These are phyloP conservation scores for Thraustotheca clavata DNA, from an alignment of 352 stramenopile genomes.

Conservation along the genomic window DNA sequence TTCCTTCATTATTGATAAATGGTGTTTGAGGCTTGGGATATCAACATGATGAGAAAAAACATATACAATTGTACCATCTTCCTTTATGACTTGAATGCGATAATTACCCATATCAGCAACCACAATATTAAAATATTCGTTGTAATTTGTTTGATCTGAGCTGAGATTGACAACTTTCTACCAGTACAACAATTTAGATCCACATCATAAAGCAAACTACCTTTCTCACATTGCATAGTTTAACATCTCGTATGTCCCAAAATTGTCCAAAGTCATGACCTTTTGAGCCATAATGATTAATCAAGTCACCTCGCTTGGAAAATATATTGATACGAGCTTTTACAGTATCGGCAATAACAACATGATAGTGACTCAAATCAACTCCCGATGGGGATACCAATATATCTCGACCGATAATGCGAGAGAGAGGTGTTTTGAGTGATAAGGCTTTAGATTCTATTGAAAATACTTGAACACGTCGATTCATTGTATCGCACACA, in stretches of 20 bases:
- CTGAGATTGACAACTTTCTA: slow-evolving; percentile 35
- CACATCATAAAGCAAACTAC: neutral
- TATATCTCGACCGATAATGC: neutral
- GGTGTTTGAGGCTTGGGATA: neutral
- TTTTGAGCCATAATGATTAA: slow-evolving; percentile 36
- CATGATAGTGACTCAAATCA: slow-evolving; percentile 60
- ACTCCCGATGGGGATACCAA: slow-evolving; percentile 22
- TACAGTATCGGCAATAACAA: slow-evolving; percentile 47
- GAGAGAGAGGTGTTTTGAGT: neutral
- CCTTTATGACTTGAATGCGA: slow-evolving; percentile 58
- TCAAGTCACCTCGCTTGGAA: slow-evolving; percentile 47
- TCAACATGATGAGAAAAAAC: slow-evolving; percentile 37
- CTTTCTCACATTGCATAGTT: slow-evolving; percentile 7
- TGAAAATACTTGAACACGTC: slow-evolving; percentile 43
- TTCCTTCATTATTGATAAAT: neutral
- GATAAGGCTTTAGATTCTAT: slow-evolving; percentile 37
- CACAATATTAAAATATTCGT: slow-evolving; percentile 65
- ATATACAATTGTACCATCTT: slow-evolving; percentile 40
- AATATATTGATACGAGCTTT: slow-evolving; percentile 44
- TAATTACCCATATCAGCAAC: slow-evolving; percentile 59
- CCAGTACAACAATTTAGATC: neutral
- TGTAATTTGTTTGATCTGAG: slow-evolving; percentile 31
- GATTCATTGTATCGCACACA: slow-evolving; percentile 40
- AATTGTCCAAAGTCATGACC: slow-evolving; percentile 21
- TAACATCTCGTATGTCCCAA: neutral